Base-by-base conservation (phyloP, 1,139 yeast genomes). In the Taphrina confusa region DNA sequence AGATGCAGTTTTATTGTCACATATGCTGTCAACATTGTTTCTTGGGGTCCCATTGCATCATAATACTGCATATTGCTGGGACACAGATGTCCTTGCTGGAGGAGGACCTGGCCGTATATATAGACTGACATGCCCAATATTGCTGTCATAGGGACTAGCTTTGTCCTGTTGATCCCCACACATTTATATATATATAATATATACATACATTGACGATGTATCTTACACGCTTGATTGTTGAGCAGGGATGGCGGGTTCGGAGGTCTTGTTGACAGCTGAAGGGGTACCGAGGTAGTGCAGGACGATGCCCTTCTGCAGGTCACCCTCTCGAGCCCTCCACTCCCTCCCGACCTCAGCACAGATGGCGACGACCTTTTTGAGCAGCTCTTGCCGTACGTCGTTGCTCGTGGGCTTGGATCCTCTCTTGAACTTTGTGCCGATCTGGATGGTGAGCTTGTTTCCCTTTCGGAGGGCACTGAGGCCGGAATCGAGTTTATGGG, bases 401-500 rank as follows among this genome's bases (percentile, higher is more conserved):
- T 16, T 27, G 11, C 30, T 11, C 8, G 45, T 27, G n/a, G 18
- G 14, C 12, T 2, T 18, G 12, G 33, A 18, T 9, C 30, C 37
- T 4, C 58, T 50, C 31, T 44, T 44, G 33, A 28, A 18, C 44
- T 39, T 54, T 20, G 42, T 33, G 36, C 58, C 58, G 22, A 54
- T 34, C 31, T 18, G 23, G 25, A 54, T 28, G 33, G 31, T 39
- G 39, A 54, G 34, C 28, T 54, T 54, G 20, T 54, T 54, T 34
- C 58, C 58, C 30, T 27, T 22, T 9, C 31, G 8, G 16, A 54
- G 44, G n/a, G 58, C 58, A n/a, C 20, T 8, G 23, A 54, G 40
- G 44, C 58, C 58, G 12, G 58, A 22, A 6, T 54, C 58, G 27
- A 54, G 40, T 25, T 54, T 54, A 20, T 54, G 58, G 8, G 22